Evolutionary conservation across 192 early-diverging fungal species (phyloP), one percentile per base, ranked within the genome.

Genomic region (Coemansia sp.): DNA sequence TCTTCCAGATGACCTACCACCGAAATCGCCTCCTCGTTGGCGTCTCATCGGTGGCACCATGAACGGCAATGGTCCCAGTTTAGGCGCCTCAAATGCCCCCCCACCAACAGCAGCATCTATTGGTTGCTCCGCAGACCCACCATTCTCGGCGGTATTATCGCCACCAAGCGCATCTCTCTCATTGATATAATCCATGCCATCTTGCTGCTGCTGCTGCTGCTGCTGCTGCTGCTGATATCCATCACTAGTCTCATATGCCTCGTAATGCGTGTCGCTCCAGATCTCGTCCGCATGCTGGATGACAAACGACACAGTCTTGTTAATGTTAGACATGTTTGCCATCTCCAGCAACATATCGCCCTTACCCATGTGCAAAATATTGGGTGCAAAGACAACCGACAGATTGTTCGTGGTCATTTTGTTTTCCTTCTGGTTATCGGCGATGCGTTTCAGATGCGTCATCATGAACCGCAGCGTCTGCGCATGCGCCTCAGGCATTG

Each of bases 311-410:
- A 93, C 87, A 0, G 83, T 84, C 48, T 85, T 72, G 76, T 90
- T 93, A 61, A 88, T 92, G 40, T 81, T 84, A 10, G 82, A 82
- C 88, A 91, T 93, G 57, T 93, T 90, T 40, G 85, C 60, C 63
- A 93, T 85, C 66, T 91, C 90, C 20, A 72, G 71, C 18, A 79
- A 73, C 30, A 88, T 65, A 58, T 90, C 66, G 48, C 45, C 57
- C 43, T 77, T 81, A 13, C 71, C 81, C 76, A 86, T 86, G 15
- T 87, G 86, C 81, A 93, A 70, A 29, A 99, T 68, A 6, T 91
- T 95, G 12, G 93, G 94, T 5, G 90, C 95, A 90, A 99, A 96
- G 28, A 99, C 93, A 35, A 96, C 94, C 23, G 93, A 87, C 56
- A 99, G 72, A 58, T 97, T 99, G 72, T 95, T 93, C 40, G 92